Evolutionary conservation across 2,329 filamentous ascomycete species (phyloP), one percentile per base, ranked within the genome.

Genomic region (Talaromyces sp.): DNA sequence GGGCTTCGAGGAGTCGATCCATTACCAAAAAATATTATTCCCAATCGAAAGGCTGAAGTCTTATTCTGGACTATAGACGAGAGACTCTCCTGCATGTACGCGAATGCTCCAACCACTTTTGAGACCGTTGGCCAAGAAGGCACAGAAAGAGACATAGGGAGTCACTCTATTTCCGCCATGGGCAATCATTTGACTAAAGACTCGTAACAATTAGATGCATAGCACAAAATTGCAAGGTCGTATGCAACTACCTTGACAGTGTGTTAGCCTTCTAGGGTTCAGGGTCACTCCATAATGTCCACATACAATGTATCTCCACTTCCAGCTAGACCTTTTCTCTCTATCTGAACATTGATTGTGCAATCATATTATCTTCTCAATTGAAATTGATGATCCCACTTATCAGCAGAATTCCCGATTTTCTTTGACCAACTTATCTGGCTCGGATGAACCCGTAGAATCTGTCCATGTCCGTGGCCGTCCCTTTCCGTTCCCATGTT

Each of bases 141-240:
- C 53, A 22, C 53, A 48, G 17, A 56, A 56, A 28, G 41, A 48
- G 53, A 56, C 48, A 56, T 56, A 31, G 41, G 33, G 53, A n/a
- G 31, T 48, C 3, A 3, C 39, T 19, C 41, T 19, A 10, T 56
- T 50, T 37, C 41, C 41, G 19, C 19, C 53, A 15, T 13, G 53
- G 22, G 37, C 31, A 22, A 56, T 56, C n/a, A 28, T 48, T 37
- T 28, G 48, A 33, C 19, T 56, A n/a, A n/a, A n/a, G n/a, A n/a
- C n/a, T n/a, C n/a, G n/a, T n/a, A n/a, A n/a, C n/a, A n/a, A n/a
- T n/a, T n/a, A n/a, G n/a, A n/a, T n/a, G n/a, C n/a, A n/a, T n/a
- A n/a, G n/a, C n/a, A n/a, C n/a, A n/a, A n/a, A n/a, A n/a, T n/a
- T n/a, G n/a, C n/a, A n/a, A n/a, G n/a, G n/a, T n/a, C n/a, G n/a